Evolutionary conservation across 352 stramenopile genomes (phyloP).

Genomic region (Pythium biforme): DNA sequence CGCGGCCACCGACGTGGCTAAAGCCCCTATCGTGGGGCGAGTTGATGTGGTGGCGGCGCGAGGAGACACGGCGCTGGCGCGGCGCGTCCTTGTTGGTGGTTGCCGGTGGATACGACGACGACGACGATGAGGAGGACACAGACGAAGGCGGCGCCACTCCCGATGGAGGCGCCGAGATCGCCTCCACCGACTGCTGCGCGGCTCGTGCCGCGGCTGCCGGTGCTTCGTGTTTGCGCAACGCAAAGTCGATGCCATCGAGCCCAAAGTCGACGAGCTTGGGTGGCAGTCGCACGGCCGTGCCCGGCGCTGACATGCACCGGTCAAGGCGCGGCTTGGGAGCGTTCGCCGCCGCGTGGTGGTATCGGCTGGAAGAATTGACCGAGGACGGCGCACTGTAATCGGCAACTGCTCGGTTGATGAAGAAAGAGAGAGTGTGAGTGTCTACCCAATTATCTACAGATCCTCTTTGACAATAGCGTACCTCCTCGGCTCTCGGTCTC

Average conservation of each 20-base stretch:
- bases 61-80: conserved; percentile 2
- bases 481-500: conserved; percentile 5
- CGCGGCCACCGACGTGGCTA: background rate
- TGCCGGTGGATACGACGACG: background rate
- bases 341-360: background rate
- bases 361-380: background rate
- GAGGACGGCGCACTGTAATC: conserved; percentile 7
- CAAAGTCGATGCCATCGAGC: conserved; percentile 7
- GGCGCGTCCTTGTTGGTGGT: background rate
- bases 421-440: background rate
- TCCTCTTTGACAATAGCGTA: too few species aligned
- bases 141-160: background rate
- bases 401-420: background rate
- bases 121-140: conserved; percentile 7
- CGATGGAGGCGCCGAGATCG: background rate
- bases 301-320: conserved; percentile 13
- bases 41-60: conserved; percentile 13
- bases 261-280: conserved; percentile 22
- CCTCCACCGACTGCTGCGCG: background rate
- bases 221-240: conserved; percentile 5
- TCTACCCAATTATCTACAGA: too few species aligned
- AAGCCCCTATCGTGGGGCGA: background rate
- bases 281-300: background rate
- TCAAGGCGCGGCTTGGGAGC: conserved; percentile 6
- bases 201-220: background rate